Conservation (phyloP, 2,329 filamentous ascomycete genomes). For the Neofusicoccum umdonicola region DNA sequence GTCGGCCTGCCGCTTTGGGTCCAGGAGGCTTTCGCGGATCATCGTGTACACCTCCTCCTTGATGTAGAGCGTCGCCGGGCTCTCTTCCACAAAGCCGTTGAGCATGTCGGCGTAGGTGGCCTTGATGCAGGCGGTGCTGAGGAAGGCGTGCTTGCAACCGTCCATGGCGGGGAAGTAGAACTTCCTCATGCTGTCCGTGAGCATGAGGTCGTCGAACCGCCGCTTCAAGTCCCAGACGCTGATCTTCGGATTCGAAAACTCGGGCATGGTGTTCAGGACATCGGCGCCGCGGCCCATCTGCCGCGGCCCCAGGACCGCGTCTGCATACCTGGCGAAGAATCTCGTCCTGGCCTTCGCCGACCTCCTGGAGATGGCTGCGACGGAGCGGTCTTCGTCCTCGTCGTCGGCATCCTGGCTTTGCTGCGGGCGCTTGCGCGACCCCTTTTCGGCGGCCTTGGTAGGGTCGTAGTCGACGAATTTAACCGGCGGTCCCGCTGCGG, state of each 20-base stretch:
- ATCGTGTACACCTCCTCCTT: constrained; percentile 13
- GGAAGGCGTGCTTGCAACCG: constrained; percentile 10
- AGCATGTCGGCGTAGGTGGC: constrained; percentile 14
- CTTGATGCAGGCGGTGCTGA: constrained; percentile 16
- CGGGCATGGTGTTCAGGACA: constrained; percentile 3
- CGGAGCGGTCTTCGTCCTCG: not conserved
- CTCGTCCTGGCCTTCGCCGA: not conserved
- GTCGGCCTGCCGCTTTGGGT: not conserved
- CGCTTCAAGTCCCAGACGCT: constrained; percentile 18
- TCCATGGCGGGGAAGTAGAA: constrained; percentile 17
- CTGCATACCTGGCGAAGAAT: constrained; percentile 10
- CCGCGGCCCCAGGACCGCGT: constrained; percentile 3
- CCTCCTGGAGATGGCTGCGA: not conserved
- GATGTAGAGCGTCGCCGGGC: constrained; percentile 14
- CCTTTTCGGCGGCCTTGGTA: not conserved
- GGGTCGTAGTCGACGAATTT: constrained; percentile 17
- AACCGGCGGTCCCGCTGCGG: not conserved
- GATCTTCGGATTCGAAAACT: constrained; percentile 15
- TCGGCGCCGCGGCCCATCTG: constrained; percentile 10
- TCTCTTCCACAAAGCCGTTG: constrained; percentile 14
- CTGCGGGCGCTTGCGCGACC: constrained; percentile 2
- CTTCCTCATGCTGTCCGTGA: constrained; percentile 5
- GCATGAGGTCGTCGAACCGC: constrained; percentile 5
- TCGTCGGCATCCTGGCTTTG: not conserved
- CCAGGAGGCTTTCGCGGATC: constrained; percentile 3